These are phyloP conservation scores for Yarrowia hollandica DNA, from an alignment of 805 yeast genomes.

Conservation along the genomic window DNA sequence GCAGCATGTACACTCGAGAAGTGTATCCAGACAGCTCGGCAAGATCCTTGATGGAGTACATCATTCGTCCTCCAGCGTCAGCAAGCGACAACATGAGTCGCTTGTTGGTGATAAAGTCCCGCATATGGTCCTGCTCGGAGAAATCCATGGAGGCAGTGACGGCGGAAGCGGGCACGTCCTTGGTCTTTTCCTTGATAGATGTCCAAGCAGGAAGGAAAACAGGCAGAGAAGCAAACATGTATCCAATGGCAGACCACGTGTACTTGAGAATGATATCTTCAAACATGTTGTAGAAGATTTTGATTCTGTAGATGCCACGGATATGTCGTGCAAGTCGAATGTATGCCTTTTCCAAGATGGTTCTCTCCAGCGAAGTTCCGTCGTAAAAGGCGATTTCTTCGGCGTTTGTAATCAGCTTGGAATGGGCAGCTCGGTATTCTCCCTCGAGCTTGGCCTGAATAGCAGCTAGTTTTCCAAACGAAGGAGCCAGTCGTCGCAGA, in stretches of 20 bases:
- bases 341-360: conserved; percentile 62
- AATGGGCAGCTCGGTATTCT: conserved; percentile 79
- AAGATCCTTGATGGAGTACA: conserved; percentile 91
- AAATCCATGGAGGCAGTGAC: conserved; percentile 33
- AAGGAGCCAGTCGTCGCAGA: conserved; percentile 73
- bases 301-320: conserved; percentile 54
- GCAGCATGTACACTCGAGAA: conserved; percentile 73
- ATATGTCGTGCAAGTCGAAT: conserved; percentile 56
- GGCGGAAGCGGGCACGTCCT: conserved; percentile 36
- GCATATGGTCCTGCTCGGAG: conserved; percentile 55
- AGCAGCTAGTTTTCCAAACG: conserved; percentile 77
- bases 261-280: conserved; percentile 88
- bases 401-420: conserved; percentile 80
- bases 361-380: conserved; percentile 77
- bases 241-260: conserved; percentile 96
- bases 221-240: conserved; percentile 85
- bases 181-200: conserved; percentile 38
- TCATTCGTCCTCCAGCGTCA: conserved; percentile 91
- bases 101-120: conserved; percentile 86
- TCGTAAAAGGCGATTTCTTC: conserved; percentile 95
- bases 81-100: conserved; percentile 86
- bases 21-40: conserved; percentile 91
- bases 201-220: conserved; percentile 61
- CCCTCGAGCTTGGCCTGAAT: conserved; percentile 80
- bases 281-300: conserved; percentile 66